Evolutionary conservation across 2,329 filamentous ascomycete genomes (phyloP), one percentile per base, ranked within the genome.

Genomic region (Sporothrix brasiliensis): DNA sequence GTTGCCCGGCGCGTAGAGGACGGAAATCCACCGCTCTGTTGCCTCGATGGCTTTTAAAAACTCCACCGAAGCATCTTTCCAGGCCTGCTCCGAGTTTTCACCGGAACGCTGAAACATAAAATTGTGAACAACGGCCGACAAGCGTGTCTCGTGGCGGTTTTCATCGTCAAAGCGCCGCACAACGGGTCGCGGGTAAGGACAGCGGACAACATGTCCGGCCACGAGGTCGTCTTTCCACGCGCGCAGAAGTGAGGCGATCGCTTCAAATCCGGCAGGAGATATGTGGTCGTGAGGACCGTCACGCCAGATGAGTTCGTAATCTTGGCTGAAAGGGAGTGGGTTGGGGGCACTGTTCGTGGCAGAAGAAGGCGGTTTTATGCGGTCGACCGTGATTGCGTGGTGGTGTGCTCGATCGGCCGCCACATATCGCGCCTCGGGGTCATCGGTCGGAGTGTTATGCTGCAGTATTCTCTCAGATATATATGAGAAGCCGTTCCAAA

Each of bases 71-170:
- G 71, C 65, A 10, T 73, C 72, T 14, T 73, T 65, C 72, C 72
- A 75, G 3, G 72, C 73, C 10, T 74, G 54, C 7, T 74, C 71
- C 14, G 74, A 73, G 24, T 75, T 73, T 7, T 68, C 60, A 24
- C 72, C 58, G 61, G 58, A 24, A n/a, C 69, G 73, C 49, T 70
- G 70, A 54, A 75, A 73, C 75, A 76, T 77, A 47, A 75, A 73
- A 60, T 76, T 76, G 72, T 77, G 75, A 11, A 78, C 56, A 11
- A 75, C 73, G 19, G 76, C 73, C 3, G 73, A 74, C 3, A 74
- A 68, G n/a, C 73, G 73, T 1, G 73, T 72, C 49, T 73, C 70
- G 2, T 47, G 24, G 19, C 60, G 67, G 54, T 14, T 56, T 14
- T 50, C 52, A 24, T 69, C 66, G 50, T 65, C 53, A 24, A 70